These are phyloP conservation scores for Coprinopsis marcescibilis DNA, from an alignment of 768 basidiomycete genomes.

Conservation along the genomic window DNA sequence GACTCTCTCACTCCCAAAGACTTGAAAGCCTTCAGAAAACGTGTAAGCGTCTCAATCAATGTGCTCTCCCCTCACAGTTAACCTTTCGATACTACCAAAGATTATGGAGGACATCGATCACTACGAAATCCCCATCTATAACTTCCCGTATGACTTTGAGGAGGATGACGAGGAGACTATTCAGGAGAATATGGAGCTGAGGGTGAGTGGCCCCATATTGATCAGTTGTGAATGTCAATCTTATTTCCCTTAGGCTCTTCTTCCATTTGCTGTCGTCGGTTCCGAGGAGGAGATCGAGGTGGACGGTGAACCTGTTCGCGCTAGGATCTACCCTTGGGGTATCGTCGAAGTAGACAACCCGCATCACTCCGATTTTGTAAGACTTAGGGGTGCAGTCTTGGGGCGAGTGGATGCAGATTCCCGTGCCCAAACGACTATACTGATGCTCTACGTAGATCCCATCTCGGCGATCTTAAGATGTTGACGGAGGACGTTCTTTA, in stretches of 20 bases:
- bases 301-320: constrained; percentile 72
- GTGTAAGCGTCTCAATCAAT: too few species aligned
- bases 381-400: constrained; percentile 75
- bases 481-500: constrained; percentile 81
- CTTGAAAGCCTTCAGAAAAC: constrained; percentile 78
- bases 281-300: constrained; percentile 84
- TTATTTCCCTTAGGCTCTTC: constrained; percentile 37
- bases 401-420: constrained; percentile 32
- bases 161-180: constrained; percentile 94
- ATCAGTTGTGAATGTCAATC: not conserved
- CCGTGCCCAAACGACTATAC: constrained; percentile 5
- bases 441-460: constrained; percentile 45
- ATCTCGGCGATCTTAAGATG: constrained; percentile 79
- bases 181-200: constrained; percentile 82
- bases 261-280: constrained; percentile 86
- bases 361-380: constrained; percentile 80
- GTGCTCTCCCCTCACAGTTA: too few species aligned
- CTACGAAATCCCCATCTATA: constrained; percentile 87
- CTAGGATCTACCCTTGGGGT: constrained; percentile 89
- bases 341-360: constrained; percentile 90
- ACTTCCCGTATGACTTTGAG: constrained; percentile 91
- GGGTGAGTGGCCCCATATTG: constrained; percentile 40
- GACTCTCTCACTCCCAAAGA: constrained; percentile 83
- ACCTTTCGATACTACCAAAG: constrained; percentile 27
- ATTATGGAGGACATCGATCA: constrained; percentile 92